Conservation (phyloP, 495 filamentous ascomycete genomes). For the Aspergillus mulundensis region DNA sequence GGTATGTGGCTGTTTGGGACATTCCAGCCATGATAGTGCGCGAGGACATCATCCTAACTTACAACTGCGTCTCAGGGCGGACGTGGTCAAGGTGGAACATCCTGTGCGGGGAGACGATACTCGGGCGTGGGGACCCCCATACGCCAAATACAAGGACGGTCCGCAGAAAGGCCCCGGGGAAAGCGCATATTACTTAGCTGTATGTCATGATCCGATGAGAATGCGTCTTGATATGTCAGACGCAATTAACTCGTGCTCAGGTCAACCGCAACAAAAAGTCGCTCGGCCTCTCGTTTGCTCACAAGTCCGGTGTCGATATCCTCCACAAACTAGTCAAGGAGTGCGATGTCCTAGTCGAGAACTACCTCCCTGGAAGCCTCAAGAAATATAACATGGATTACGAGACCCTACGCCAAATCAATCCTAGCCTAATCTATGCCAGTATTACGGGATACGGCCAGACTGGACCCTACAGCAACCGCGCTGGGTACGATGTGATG, state of each 20-base stretch:
- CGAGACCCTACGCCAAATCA: constrained; percentile 69
- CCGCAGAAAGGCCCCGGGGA: constrained; percentile 71
- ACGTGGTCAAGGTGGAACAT: constrained; percentile 96
- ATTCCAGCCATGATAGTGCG: neutral
- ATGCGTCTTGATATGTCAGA: neutral
- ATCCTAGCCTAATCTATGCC: constrained; percentile 67
- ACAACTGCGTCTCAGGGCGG: constrained; percentile 56
- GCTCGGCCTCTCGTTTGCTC: constrained; percentile 83
- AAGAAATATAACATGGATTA: constrained; percentile 91
- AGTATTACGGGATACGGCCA: constrained; percentile 80
- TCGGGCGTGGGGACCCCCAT: constrained; percentile 93
- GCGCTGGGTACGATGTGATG: constrained; percentile 98
- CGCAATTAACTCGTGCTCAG: constrained; percentile 35
- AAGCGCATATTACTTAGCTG: constrained; percentile 89
- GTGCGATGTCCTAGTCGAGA: constrained; percentile 93
- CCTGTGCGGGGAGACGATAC: constrained; percentile 90
- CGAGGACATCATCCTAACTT: neutral
- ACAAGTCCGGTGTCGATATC: constrained; percentile 75
- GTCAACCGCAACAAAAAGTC: constrained; percentile 98
- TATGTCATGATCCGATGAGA: constrained; percentile 37
- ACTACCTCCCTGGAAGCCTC: constrained; percentile 89
- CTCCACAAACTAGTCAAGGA: constrained; percentile 77
- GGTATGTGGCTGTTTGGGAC: constrained; percentile 51
- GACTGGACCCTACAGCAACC: constrained; percentile 82
- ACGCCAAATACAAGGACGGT: constrained; percentile 67